phyloP scores from a whole-genome alignment of 768 basidiomycete species.

The Suillus subluteus region DNA sequence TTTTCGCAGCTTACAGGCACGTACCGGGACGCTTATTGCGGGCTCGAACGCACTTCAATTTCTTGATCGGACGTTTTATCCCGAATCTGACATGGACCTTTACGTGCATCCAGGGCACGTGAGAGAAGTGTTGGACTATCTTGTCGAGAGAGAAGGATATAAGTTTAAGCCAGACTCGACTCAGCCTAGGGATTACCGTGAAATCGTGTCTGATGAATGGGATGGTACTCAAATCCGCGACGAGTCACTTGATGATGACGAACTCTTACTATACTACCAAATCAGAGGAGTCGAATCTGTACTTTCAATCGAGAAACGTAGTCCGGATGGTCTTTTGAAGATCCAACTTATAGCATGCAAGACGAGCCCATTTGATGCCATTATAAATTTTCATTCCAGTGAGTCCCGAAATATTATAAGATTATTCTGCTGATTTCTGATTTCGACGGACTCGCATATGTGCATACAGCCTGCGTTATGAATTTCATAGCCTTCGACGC shows the following conservation, averaged over 20 bases:
- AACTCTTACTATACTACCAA: slow-evolving; percentile 13
- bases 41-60: slow-evolving; percentile 54
- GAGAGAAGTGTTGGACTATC: slow-evolving; percentile 34
- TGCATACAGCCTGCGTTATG: slow-evolving; percentile 42
- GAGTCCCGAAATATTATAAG: slow-evolving; percentile 13
- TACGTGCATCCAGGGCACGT: slow-evolving; percentile 38
- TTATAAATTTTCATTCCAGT: slow-evolving; percentile 50
- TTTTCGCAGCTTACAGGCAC: slow-evolving; percentile 45
- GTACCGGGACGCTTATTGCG: slow-evolving; percentile 47
- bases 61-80: slow-evolving; percentile 44
- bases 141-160: slow-evolving; percentile 33
- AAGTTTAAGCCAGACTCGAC: slow-evolving; percentile 21
- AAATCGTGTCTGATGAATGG: slow-evolving; percentile 17
- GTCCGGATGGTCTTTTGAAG: slow-evolving; percentile 22
- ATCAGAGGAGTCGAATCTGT: slow-evolving; percentile 16
- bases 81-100: slow-evolving; percentile 50
- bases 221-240: slow-evolving; percentile 9
- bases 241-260: slow-evolving; percentile 17
- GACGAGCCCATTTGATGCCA: slow-evolving; percentile 37
- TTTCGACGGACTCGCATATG: neutral
- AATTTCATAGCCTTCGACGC: slow-evolving; percentile 43
- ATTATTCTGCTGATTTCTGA: slow-evolving; percentile 1
- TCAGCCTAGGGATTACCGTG: slow-evolving; percentile 22
- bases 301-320: slow-evolving; percentile 25
- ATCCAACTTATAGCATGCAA: slow-evolving; percentile 44